Evolutionary conservation across 306 rosid genomes (phyloP).

Genomic region (Quillaja saponaria): DNA sequence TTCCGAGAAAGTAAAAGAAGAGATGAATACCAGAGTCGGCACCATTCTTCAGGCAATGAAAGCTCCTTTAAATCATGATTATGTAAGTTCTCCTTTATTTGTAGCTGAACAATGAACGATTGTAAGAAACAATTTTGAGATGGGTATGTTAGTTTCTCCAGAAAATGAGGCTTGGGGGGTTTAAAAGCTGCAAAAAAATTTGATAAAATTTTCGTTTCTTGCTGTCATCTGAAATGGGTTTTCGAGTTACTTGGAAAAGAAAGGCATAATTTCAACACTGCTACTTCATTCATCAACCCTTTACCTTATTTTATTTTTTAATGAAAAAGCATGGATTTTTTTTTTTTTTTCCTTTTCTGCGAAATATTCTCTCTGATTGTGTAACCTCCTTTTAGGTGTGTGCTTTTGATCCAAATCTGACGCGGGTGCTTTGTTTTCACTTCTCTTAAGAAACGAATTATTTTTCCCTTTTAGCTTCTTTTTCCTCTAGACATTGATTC

Average conservation of each 20-base stretch:
- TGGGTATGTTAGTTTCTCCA: conserved; percentile 30
- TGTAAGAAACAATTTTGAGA: conserved; percentile 28
- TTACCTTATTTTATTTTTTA: too few species aligned
- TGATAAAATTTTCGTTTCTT: too few species aligned
- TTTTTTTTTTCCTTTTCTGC: conserved; percentile 15
- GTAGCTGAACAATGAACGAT: conserved; percentile 20
- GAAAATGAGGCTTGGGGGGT: conserved; percentile 25
- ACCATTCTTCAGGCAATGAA: conserved; percentile 63
- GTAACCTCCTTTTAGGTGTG: conserved; percentile 28
- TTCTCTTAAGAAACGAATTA: conserved; percentile 59
- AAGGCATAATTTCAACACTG: conserved; percentile 31
- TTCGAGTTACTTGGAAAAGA: conserved; percentile 35
- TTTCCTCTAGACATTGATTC: conserved; percentile 16
- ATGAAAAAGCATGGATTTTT: conserved; percentile 26
- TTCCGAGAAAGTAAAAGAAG: conserved; percentile 33
- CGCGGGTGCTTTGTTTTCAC: conserved; percentile 42
- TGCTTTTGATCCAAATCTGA: conserved; percentile 64
- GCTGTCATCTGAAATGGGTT: conserved; percentile 19
- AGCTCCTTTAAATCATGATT: conserved; percentile 48
- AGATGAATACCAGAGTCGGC: conserved; percentile 67
- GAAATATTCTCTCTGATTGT: conserved; percentile 31
- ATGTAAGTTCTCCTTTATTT: conserved; percentile 42
- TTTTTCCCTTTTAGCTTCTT: conserved; percentile 23
- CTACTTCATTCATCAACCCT: background rate
- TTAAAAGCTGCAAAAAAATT: conserved; percentile 5